A percentile compares a stretch with the other conserved stretches of the same genome.
Conservation (phyloP, 176 grass and related monocot genomes). For the Rhynchospora tenuis region DNA sequence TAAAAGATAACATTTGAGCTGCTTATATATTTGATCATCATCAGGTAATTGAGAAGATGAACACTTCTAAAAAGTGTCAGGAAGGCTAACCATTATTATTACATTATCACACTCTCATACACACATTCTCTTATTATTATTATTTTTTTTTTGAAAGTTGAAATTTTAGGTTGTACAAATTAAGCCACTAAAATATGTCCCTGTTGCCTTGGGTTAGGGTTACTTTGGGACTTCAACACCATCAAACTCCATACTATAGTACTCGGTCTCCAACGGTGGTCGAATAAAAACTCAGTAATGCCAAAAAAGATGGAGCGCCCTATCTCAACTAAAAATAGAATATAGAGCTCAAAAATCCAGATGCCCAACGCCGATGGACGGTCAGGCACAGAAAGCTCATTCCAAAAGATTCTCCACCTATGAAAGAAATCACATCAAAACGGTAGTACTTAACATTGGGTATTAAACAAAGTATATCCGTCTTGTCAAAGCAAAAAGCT, state of each 20-base stretch:
- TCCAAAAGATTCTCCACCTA: conserved; percentile 44
- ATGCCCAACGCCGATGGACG: conserved; percentile 6
- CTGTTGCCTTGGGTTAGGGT: background rate
- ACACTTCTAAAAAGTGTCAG: too few species aligned
- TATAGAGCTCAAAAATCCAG: conserved; percentile 4
- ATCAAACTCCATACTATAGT: background rate
- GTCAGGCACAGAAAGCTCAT: conserved; percentile 14
- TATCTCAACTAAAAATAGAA: background rate
- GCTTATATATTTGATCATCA: too few species aligned
- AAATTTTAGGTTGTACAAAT: background rate
- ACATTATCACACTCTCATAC: too few species aligned
- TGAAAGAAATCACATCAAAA: conserved; percentile 24
- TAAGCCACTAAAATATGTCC: background rate
- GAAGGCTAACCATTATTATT: too few species aligned
- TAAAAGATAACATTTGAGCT: too few species aligned
- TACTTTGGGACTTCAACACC: conserved; percentile 22
- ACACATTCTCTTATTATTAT: background rate
- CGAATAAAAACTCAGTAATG: background rate
- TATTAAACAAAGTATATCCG: conserved; percentile 22
- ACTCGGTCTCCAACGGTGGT: conserved; percentile 16
- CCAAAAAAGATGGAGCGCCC: background rate
- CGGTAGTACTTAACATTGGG: background rate
- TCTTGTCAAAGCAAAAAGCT: conserved; percentile 43
- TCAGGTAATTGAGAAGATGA: too few species aligned
- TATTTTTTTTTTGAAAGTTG: background rate